phyloP scores from a whole-genome alignment of 371 early-diverging fungal genomes.

The Zancudomyces culisetae region DNA sequence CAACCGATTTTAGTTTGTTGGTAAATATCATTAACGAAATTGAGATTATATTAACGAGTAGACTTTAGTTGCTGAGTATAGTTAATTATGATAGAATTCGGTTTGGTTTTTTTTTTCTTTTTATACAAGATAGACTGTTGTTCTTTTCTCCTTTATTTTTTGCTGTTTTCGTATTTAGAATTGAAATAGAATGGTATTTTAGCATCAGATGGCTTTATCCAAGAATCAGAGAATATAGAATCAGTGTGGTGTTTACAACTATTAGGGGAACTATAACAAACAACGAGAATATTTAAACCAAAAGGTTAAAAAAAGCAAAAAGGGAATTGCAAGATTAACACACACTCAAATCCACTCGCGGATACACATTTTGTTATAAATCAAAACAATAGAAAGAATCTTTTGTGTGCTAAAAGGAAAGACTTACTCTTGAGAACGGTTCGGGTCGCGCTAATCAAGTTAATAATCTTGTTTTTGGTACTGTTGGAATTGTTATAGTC shows the following conservation, averaged over 20 bases:
- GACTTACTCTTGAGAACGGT: constrained; percentile 74
- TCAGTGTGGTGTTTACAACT: not conserved
- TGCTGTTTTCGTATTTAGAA: no score
- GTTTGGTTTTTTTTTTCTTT: no score
- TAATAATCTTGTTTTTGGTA: constrained; percentile 64
- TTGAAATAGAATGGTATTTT: no score
- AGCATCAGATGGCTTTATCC: no score
- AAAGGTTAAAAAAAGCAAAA: not conserved
- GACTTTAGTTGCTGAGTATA: no score
- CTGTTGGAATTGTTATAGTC: constrained; percentile 47
- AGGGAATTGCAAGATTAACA: not conserved
- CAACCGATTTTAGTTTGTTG: no score
- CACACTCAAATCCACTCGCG: not conserved
- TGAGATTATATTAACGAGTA: no score
- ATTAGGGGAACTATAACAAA: not conserved
- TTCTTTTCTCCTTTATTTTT: no score
- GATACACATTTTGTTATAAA: not conserved
- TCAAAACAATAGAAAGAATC: no score
- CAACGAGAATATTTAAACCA: not conserved
- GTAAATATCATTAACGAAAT: no score
- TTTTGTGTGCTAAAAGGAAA: not conserved
- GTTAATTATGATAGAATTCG: no score
- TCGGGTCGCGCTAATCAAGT: constrained; percentile 75
- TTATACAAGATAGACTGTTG: no score
- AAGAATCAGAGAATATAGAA: not conserved